phyloP scores from a whole-genome alignment of 768 basidiomycete genomes.

The Suillus occidentalis region DNA sequence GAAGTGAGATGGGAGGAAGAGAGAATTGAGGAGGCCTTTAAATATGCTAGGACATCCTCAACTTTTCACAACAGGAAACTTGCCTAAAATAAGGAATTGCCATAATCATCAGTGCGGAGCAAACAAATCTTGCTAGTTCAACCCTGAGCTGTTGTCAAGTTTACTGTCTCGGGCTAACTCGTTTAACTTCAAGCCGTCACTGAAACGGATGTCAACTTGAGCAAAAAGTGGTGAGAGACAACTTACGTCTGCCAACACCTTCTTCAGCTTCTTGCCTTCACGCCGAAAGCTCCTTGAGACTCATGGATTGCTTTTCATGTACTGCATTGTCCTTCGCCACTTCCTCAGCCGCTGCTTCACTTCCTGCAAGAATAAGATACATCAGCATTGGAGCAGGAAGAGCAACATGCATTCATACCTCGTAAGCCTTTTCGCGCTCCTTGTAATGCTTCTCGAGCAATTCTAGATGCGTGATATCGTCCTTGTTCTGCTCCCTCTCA shows the following conservation, averaged over 20 bases:
- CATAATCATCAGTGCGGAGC: too few relatives aligned
- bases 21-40: too few relatives aligned
- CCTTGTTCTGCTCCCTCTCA: slow-evolving; percentile 73
- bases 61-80: too few relatives aligned
- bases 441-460: slow-evolving; percentile 67
- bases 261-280: slow-evolving; percentile 93
- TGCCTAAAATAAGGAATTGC: too few relatives aligned
- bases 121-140: too few relatives aligned
- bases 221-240: too few relatives aligned
- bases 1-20: too few relatives aligned
- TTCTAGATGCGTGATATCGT: slow-evolving; percentile 73
- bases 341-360: slow-evolving; percentile 66
- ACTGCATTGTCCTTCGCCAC: slow-evolving; percentile 75
- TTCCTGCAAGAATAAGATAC: slow-evolving; percentile 45
- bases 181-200: too few relatives aligned
- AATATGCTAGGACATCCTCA: too few relatives aligned
- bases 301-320: slow-evolving; percentile 72
- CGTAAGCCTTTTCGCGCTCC: slow-evolving; percentile 66
- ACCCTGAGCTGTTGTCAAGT: too few relatives aligned
- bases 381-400: neutral
- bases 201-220: too few relatives aligned
- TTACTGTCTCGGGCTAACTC: too few relatives aligned
- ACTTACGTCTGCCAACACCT: slow-evolving; percentile 77
- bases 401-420: slow-evolving; percentile 42
- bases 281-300: slow-evolving; percentile 77